A percentile compares a stretch with the other conserved stretches of the same genome.
phyloP scores from a whole-genome alignment of 2,329 filamentous ascomycete genomes.

The Colletotrichum kahawae region DNA sequence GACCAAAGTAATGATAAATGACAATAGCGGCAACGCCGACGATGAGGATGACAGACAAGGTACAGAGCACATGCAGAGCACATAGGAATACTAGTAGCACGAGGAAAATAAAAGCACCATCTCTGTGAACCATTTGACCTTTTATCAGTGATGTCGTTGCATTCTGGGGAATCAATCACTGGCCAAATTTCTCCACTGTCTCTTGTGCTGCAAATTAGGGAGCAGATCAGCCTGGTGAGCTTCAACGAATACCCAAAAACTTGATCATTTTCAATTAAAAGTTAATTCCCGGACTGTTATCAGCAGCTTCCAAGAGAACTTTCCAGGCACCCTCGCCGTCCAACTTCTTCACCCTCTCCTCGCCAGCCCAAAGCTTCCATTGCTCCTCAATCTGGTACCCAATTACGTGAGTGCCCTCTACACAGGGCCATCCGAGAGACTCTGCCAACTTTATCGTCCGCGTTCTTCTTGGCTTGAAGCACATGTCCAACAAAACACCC shows the following conservation, averaged over 20 bases:
- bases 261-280: constrained; percentile 8
- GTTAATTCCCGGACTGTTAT: constrained; percentile 36
- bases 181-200: not conserved
- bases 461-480: constrained; percentile 44
- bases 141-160: not conserved
- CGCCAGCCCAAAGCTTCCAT: constrained; percentile 40
- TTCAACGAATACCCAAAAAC: not conserved
- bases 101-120: not conserved
- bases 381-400: constrained; percentile 45
- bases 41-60: not conserved
- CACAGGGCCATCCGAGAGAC: constrained; percentile 35
- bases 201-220: not conserved
- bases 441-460: constrained; percentile 38
- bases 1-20: not conserved
- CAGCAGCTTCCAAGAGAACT: constrained; percentile 34
- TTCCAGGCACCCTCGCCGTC: constrained; percentile 34
- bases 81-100: not conserved
- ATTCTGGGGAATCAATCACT: fast-evolving
- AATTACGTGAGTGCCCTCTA: constrained; percentile 46
- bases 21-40: not conserved
- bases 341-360: constrained; percentile 28
- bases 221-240: not conserved
- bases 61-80: not conserved
- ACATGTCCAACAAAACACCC: constrained; percentile 45
- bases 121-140: not conserved